Conservation (phyloP, 495 filamentous ascomycete genomes). For the Lepraria neglecta region DNA sequence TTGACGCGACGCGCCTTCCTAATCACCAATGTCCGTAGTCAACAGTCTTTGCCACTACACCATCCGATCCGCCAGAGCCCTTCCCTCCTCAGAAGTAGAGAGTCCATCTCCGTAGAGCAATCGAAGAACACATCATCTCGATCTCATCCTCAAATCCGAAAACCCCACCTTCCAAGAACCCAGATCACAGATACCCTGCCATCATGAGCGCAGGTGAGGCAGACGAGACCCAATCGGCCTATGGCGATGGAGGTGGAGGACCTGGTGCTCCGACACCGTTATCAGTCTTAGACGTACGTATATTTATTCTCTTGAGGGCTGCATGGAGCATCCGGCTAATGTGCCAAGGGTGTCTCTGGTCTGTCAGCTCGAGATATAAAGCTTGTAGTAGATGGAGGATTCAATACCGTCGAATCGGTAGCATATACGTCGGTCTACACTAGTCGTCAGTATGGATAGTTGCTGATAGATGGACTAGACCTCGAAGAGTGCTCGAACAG, state of each 20-base stretch:
- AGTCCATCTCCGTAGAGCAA: not conserved
- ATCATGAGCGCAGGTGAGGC: slow-evolving; percentile 55
- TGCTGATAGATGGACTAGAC: slow-evolving; percentile 41
- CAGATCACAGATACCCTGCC: not conserved
- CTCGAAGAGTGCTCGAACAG: slow-evolving; percentile 75
- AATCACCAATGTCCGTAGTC: not conserved
- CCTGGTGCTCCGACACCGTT: slow-evolving; percentile 96
- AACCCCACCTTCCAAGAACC: not conserved
- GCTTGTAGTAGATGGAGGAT: slow-evolving; percentile 83
- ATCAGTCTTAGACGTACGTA: slow-evolving; percentile 70
- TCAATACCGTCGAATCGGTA: slow-evolving; percentile 87
- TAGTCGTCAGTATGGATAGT: not conserved
- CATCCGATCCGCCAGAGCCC: not conserved
- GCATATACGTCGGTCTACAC: slow-evolving; percentile 69
- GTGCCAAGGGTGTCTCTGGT: slow-evolving; percentile 64
- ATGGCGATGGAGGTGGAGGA: slow-evolving; percentile 62
- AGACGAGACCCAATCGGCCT: slow-evolving; percentile 49
- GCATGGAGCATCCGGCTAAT: slow-evolving; percentile 19
- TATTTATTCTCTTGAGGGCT: not conserved
- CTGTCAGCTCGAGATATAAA: slow-evolving; percentile 93
- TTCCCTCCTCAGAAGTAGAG: not conserved
- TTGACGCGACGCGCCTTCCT: slow-evolving; percentile 8
- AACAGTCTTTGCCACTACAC: slow-evolving; percentile 13
- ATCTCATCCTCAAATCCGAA: not conserved
- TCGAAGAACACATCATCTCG: no score